Base-by-base conservation (phyloP, 441 rosid species). In the Brassica balearica region DNA sequence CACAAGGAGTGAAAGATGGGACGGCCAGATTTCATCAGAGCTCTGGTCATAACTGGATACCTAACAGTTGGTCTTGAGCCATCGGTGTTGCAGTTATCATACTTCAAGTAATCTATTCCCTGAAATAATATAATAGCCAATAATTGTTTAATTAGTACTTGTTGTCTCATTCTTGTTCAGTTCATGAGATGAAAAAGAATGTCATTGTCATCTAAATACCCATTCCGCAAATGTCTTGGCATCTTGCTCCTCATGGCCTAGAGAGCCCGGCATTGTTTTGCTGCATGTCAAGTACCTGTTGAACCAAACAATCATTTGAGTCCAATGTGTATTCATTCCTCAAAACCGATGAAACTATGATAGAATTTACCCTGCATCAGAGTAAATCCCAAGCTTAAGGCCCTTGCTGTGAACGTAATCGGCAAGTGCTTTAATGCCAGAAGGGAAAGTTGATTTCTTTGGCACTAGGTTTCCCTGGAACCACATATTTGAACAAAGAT, bases 31-130 rank as follows among this genome's bases (percentile, higher is more conserved):
- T 89, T 88, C 91, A 83, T 85, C 62, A 91, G 71, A 85, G 96
- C 93, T 25, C 83, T 68, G 25, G 96, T 86, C 96, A 91, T 91
- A 27, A 85, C 84, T 11, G 93, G 96, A 76, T 87, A 91, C 83
- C 59, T 55, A 55, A 81, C 88, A 22, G 89, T 85, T 2, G 96
- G 96, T 80, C 74, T 88, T 2, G 91, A 46, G 77, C 85, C 92
- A 73, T 77, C 96, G 1, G 85, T 86, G 81, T 84, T 53, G 80
- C 96, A 91, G 82, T 91, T 91, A 51, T 91, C 96, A 76, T 91
- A 91, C 91, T 91, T 91, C 80, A 91, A 75, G 83, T 89, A 91
- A 85, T 91, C 93, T 61, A 91, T 85, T 5, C 92, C 96, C 96
- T 91, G 61, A 41, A 25, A 25, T 25, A 25, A 25, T 25, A 25